These are phyloP conservation scores for Taiozyma sp. DNA, from an alignment of 1,139 yeast species.

Conservation along the genomic window DNA sequence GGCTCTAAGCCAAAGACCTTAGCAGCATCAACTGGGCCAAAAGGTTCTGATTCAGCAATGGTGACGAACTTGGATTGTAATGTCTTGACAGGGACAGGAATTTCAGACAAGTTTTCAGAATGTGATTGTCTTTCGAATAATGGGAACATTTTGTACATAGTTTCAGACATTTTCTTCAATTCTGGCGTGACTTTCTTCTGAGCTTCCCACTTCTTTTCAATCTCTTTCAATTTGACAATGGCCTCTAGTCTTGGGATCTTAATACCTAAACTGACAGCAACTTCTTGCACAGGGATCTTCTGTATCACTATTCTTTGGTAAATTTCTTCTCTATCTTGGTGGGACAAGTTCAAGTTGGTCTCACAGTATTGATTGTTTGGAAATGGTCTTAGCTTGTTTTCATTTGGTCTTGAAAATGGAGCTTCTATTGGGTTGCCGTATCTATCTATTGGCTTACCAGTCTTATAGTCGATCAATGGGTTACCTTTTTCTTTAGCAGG, in stretches of 20 bases:
- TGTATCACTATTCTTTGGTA: conserved; percentile 50
- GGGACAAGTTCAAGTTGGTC: conserved; percentile 60
- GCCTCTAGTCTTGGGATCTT: conserved; percentile 88
- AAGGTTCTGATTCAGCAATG: conserved; percentile 93
- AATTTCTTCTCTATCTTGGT: conserved; percentile 55
- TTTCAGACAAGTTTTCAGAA: conserved; percentile 82
- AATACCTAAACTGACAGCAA: conserved; percentile 76
- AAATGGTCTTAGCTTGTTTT: conserved; percentile 62
- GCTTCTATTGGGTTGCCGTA: conserved; percentile 13
- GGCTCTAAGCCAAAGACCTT: conserved; percentile 76
- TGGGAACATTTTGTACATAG: conserved; percentile 82
- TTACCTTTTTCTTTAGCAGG: conserved; percentile 48
- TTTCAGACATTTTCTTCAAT: conserved; percentile 47
- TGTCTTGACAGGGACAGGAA: conserved; percentile 86
- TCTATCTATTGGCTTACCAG: conserved; percentile 26
- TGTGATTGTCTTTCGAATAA: conserved; percentile 43
- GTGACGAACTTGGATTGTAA: conserved; percentile 80
- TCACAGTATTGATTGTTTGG: conserved; percentile 67
- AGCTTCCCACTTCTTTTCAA: conserved; percentile 59
- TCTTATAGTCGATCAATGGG: conserved; percentile 35
- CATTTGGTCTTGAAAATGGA: conserved; percentile 26
- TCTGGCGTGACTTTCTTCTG: conserved; percentile 47
- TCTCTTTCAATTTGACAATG: conserved; percentile 56
- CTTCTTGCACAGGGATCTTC: conserved; percentile 60
- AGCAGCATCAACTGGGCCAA: conserved; percentile 97